Conservation (phyloP, 345 rosid species). For the Populus davidiana region DNA sequence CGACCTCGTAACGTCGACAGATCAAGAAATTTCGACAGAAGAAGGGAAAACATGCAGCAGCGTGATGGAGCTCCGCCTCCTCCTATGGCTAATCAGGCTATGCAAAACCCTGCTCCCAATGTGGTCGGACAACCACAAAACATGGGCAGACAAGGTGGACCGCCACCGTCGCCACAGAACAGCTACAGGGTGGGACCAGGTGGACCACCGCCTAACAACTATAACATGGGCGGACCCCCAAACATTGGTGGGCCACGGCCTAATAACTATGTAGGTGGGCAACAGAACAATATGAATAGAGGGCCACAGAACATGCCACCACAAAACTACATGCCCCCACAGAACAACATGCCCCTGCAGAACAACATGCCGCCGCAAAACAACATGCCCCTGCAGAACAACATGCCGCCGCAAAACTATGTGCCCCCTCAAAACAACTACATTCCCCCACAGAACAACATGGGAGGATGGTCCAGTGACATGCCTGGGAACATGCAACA, state of each 20-base stretch:
- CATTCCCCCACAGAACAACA: slow-evolving; percentile 7
- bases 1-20: slow-evolving; percentile 69
- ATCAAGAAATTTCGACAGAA: slow-evolving; percentile 85
- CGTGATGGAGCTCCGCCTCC: slow-evolving; percentile 7
- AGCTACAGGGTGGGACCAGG: slow-evolving; percentile 26
- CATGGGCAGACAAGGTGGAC: slow-evolving; percentile 18
- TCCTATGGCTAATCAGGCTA: slow-evolving; percentile 35
- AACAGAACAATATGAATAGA: slow-evolving; percentile 12
- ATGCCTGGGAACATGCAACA: slow-evolving; percentile 16
- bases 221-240: slow-evolving; percentile 7
- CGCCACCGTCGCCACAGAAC: slow-evolving; percentile 11
- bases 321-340: slow-evolving; percentile 9
- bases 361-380: not conserved
- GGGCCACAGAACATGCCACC: slow-evolving; percentile 23
- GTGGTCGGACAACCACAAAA: slow-evolving; percentile 25
- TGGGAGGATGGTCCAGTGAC: slow-evolving; percentile 25
- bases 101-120: slow-evolving; percentile 31
- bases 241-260: slow-evolving; percentile 14
- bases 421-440: not conserved
- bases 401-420: not conserved
- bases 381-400: not conserved
- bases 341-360: slow-evolving; percentile 18
- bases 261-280: not conserved
- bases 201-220: slow-evolving; percentile 11
- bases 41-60: slow-evolving; percentile 70